These are phyloP conservation scores for Rhodotorula sp. DNA, from an alignment of 1,284 basidiomycete genomes.

Conservation along the genomic window DNA sequence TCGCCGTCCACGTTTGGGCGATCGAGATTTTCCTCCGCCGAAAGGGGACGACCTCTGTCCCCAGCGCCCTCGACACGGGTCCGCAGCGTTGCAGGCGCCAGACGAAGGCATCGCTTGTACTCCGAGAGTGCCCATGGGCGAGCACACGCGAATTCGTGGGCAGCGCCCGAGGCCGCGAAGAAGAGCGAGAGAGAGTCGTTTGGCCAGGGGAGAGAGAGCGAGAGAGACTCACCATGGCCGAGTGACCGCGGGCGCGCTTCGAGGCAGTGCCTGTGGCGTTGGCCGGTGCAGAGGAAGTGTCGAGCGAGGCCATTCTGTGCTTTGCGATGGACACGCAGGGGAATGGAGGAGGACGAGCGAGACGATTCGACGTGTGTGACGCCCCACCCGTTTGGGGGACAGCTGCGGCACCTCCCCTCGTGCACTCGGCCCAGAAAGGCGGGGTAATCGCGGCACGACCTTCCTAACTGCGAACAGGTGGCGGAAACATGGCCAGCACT, in stretches of 20 bases:
- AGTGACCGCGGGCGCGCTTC: slow-evolving; percentile 24
- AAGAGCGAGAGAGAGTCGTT: background rate
- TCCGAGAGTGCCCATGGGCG: background rate
- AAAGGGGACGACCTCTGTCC: too few relatives aligned
- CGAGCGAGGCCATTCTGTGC: slow-evolving; percentile 4
- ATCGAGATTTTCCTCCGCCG: too few relatives aligned
- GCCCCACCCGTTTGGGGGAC: background rate
- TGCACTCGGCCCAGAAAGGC: background rate
- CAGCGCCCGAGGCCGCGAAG: background rate
- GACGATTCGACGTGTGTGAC: background rate
- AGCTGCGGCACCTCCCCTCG: background rate
- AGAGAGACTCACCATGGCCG: slow-evolving; percentile 22
- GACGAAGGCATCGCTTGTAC: background rate
- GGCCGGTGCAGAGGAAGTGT: background rate
- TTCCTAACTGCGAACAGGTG: background rate
- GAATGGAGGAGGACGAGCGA: background rate
- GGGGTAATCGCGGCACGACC: background rate
- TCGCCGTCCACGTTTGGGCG: too few relatives aligned
- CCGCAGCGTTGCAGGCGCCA: too few relatives aligned
- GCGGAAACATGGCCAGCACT: too few relatives aligned
- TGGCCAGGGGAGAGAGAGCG: background rate
- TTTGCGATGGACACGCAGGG: too few relatives aligned
- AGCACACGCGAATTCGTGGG: background rate
- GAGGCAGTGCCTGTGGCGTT: background rate
- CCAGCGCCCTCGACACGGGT: too few relatives aligned